A percentile compares a stretch with the other conserved stretches of the same genome.
Evolutionary conservation across 257 asterid genomes (phyloP).

Genomic region (Jaltomata sinuosa): DNA sequence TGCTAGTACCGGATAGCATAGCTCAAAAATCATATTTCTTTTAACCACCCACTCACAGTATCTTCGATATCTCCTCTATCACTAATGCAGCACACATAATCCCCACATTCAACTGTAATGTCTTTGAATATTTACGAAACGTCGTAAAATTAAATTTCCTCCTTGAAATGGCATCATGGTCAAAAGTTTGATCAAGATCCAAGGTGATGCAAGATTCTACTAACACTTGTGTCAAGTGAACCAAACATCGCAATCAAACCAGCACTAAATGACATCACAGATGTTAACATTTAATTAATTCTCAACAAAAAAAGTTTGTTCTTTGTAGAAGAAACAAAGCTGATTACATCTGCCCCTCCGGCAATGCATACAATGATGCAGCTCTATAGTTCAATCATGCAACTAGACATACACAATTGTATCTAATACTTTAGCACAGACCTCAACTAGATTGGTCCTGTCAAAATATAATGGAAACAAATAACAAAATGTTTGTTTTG

Average conservation of each 20-base stretch:
- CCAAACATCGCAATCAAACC: not conserved
- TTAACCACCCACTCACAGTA: not conserved
- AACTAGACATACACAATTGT: not conserved
- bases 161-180: not conserved
- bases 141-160: not conserved
- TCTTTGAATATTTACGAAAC: not conserved
- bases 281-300: not conserved
- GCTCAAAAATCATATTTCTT: not conserved
- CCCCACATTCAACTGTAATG: not conserved
- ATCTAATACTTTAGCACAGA: not conserved
- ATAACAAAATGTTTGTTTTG: not conserved
- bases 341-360: not conserved
- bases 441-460: not conserved
- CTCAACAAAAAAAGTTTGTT: not conserved
- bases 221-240: not conserved
- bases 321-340: not conserved
- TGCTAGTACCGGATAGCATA: not conserved
- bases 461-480: not conserved
- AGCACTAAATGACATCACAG: not conserved
- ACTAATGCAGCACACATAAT: not conserved
- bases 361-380: not conserved
- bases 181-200: not conserved
- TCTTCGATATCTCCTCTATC: not conserved
- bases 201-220: not conserved
- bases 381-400: not conserved